phyloP scores from a whole-genome alignment of 2,329 filamentous ascomycete species.

The Pseudocercospora pini-densiflorae region DNA sequence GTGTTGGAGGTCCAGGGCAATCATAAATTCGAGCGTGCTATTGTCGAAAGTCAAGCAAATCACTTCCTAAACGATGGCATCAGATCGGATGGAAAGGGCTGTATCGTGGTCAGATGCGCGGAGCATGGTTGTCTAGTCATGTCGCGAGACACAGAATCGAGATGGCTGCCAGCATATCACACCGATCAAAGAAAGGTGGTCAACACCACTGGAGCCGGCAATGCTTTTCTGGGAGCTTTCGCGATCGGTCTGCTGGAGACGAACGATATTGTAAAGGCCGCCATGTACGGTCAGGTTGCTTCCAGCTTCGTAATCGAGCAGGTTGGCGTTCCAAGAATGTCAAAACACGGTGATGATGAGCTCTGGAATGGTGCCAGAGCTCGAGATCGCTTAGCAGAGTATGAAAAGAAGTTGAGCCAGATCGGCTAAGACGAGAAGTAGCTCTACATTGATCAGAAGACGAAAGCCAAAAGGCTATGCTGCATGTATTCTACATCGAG shows the following conservation, averaged over 20 bases:
- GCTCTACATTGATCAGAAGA: background rate
- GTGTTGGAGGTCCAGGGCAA: background rate
- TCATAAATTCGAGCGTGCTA: conserved; percentile 18
- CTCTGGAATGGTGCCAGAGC: conserved; percentile 53
- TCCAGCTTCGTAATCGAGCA: conserved; percentile 36
- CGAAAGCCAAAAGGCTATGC: conserved; percentile 1
- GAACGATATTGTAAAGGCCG: conserved; percentile 26
- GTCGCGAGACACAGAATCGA: background rate
- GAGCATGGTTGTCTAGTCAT: conserved; percentile 35
- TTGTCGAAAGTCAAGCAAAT: conserved; percentile 29
- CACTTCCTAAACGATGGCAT: conserved; percentile 26
- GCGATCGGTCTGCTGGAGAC: conserved; percentile 29
- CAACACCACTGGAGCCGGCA: conserved; percentile 36
- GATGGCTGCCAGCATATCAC: conserved; percentile 33
- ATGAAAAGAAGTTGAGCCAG: background rate
- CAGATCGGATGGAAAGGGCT: conserved; percentile 20
- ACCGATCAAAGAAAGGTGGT: conserved; percentile 25
- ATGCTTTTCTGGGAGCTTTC: conserved; percentile 36
- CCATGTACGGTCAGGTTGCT: conserved; percentile 33
- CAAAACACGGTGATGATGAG: conserved; percentile 42
- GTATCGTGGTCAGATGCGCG: conserved; percentile 30
- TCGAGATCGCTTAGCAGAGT: conserved; percentile 43
- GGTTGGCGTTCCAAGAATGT: conserved; percentile 45
- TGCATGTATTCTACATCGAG: background rate
- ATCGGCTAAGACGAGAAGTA: background rate